Base-by-base conservation (phyloP, 129 eudicot species). In the Silybum marianum region DNA sequence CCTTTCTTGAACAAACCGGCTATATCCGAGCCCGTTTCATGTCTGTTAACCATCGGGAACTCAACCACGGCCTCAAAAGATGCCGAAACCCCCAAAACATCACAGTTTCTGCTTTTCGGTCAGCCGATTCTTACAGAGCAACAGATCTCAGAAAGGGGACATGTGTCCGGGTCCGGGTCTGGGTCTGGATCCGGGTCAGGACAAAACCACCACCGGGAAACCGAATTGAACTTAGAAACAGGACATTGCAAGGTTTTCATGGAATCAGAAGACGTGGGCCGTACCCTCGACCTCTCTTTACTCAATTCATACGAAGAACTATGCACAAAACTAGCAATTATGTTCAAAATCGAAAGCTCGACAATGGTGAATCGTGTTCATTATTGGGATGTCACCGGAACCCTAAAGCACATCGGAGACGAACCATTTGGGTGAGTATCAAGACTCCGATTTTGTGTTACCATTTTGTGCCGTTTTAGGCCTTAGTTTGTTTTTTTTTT, bases 251-350 rank as follows among this genome's bases (percentile, higher is more conserved):
- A 95, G 86, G 94, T 92, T 26, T 94, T 94, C 82, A 80, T 94
- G 96, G 98, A 94, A 84, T 87, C 96, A 13, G 98, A 90, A 81
- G 96, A 94, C 13, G 94, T 94, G 5, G 98, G 98, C 21, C 93
- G 98, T 22, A 94, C 97, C 60, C 90, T 94, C 19, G 96, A 94
- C 73, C 93, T 94, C 8, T 84, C 94, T 0, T 54, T 94, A 80
- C 87, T 94, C 7, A 83, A 79, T 44, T 89, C 97, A 0, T 95
- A 95, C 42, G 99, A 91, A 80, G 95, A 94, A 74, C 54, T 94
- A 76, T 86, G 86, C 88, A 60, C 62, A 60, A 94, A 86, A 85
- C 80, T 94, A 65, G 88, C 87, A 23, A 76, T 78, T 85, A 88
- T 94, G 96, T 92, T 94, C 58, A 85, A 84, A n/a, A 69, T 85